Conservation (phyloP, 495 filamentous ascomycete genomes). For the Penicillium parvum region DNA sequence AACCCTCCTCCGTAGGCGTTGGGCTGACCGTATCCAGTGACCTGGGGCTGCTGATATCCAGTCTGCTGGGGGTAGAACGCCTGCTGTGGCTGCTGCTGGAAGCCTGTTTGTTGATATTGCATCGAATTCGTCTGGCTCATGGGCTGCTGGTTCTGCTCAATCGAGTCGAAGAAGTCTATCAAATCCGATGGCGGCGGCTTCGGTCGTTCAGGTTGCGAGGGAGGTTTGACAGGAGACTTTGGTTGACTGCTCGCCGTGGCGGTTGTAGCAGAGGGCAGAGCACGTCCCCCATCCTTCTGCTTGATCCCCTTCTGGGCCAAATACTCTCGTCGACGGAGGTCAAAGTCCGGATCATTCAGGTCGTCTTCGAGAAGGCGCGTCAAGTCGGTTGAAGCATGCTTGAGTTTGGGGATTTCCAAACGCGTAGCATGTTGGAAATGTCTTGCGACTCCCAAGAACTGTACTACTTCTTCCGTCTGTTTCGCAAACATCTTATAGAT, state of each 20-base stretch:
- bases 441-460: slow-evolving; percentile 80
- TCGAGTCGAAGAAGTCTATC: slow-evolving; percentile 98
- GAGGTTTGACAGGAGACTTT: slow-evolving; percentile 17
- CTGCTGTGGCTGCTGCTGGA: slow-evolving; percentile 23
- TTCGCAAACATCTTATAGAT: slow-evolving; percentile 92
- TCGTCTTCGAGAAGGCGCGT: slow-evolving; percentile 91
- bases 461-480: slow-evolving; percentile 89
- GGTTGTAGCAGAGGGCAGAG: slow-evolving; percentile 16
- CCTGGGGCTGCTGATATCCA: slow-evolving; percentile 37
- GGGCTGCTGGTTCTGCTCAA: slow-evolving; percentile 83
- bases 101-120: slow-evolving; percentile 47
- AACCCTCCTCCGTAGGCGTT: slow-evolving; percentile 40
- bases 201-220: slow-evolving; percentile 22
- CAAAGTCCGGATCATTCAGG: slow-evolving; percentile 92
- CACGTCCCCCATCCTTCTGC: slow-evolving; percentile 20
- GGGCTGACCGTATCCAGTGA: slow-evolving; percentile 16
- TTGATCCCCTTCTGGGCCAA: slow-evolving; percentile 72
- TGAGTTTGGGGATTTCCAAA: slow-evolving; percentile 93
- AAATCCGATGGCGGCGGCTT: slow-evolving; percentile 70
- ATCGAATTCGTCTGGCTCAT: slow-evolving; percentile 43
- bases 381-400: slow-evolving; percentile 91
- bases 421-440: slow-evolving; percentile 88
- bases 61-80: slow-evolving; percentile 4
- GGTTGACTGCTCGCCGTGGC: slow-evolving; percentile 21
- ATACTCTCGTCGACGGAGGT: slow-evolving; percentile 89